phyloP scores from a whole-genome alignment of 2,329 filamentous ascomycete genomes.

The Aureobasidium mangrovei region DNA sequence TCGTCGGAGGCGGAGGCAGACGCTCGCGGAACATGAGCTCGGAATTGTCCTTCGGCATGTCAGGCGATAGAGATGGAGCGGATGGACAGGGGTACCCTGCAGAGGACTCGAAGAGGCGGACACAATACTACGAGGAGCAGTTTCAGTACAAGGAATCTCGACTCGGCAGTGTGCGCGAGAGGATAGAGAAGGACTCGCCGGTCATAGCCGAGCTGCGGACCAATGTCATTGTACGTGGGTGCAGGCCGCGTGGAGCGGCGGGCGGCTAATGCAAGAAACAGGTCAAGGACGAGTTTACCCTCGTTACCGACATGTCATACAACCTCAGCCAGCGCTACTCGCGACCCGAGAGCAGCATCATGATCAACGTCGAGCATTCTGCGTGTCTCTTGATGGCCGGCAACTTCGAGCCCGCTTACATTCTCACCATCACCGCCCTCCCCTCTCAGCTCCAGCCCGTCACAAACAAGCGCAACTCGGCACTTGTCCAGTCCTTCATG shows the following conservation, averaged over 20 bases:
- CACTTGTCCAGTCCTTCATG: constrained; percentile 68
- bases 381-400: constrained; percentile 66
- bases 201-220: constrained; percentile 41
- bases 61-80: not conserved
- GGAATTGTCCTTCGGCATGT: constrained; percentile 9
- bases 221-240: constrained; percentile 41
- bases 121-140: constrained; percentile 28
- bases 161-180: constrained; percentile 27
- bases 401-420: constrained; percentile 70
- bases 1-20: constrained; percentile 9
- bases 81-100: constrained; percentile 11
- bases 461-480: constrained; percentile 72
- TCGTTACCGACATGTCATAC: constrained; percentile 65
- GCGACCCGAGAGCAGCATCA: constrained; percentile 62
- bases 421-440: constrained; percentile 63
- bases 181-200: constrained; percentile 37
- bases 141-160: constrained; percentile 26
- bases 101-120: constrained; percentile 21
- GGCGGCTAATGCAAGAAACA: constrained; percentile 26
- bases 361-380: constrained; percentile 67
- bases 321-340: constrained; percentile 68
- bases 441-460: constrained; percentile 59
- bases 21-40: constrained; percentile 10
- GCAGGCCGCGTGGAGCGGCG: constrained; percentile 18
- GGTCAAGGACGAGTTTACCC: constrained; percentile 66